These are phyloP conservation scores for Schwanniomyces yamadae DNA, from an alignment of 805 yeast species.

Conservation along the genomic window DNA sequence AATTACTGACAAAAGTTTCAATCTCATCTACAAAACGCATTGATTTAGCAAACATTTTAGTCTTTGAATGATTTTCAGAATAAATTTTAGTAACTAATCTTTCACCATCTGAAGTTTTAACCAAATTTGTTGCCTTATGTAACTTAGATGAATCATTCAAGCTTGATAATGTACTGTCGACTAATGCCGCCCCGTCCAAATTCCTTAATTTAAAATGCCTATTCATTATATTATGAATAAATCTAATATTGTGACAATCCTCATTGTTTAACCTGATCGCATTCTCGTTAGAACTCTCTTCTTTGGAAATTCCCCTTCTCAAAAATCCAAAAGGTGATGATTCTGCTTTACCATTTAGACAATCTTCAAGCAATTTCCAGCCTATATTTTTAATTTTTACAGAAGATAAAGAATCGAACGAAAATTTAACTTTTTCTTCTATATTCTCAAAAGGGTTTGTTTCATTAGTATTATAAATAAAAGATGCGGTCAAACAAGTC, in stretches of 20 bases:
- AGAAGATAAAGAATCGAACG: conserved; percentile 27
- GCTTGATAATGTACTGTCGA: conserved; percentile 7
- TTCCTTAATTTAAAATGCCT: conserved; percentile 33
- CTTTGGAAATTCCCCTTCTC: conserved; percentile 5
- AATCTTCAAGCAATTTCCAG: conserved; percentile 23
- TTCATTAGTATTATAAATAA: conserved; percentile 33
- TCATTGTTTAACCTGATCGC: conserved; percentile 13
- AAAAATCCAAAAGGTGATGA: conserved; percentile 22
- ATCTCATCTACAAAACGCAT: conserved; percentile 27
- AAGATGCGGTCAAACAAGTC: conserved; percentile 37
- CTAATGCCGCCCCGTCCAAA: conserved; percentile 25
- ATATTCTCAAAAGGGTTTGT: conserved; percentile 29
- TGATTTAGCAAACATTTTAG: conserved; percentile 8
- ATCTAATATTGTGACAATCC: conserved; percentile 32
- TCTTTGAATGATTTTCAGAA: neutral
- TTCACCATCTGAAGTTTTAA: conserved; percentile 4
- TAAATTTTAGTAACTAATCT: conserved; percentile 8
- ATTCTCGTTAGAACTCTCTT: neutral
- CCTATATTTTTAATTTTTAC: conserved; percentile 23
- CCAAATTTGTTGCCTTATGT: conserved; percentile 11
- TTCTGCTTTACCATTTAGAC: conserved; percentile 25
- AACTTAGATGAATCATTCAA: conserved; percentile 15
- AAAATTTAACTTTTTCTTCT: conserved; percentile 19
- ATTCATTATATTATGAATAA: conserved; percentile 30
- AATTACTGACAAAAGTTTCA: conserved; percentile 22